Evolutionary conservation across 139 green algal species (phyloP), one percentile per base, ranked within the genome.

Genomic region (Chlamydomonas urium): DNA sequence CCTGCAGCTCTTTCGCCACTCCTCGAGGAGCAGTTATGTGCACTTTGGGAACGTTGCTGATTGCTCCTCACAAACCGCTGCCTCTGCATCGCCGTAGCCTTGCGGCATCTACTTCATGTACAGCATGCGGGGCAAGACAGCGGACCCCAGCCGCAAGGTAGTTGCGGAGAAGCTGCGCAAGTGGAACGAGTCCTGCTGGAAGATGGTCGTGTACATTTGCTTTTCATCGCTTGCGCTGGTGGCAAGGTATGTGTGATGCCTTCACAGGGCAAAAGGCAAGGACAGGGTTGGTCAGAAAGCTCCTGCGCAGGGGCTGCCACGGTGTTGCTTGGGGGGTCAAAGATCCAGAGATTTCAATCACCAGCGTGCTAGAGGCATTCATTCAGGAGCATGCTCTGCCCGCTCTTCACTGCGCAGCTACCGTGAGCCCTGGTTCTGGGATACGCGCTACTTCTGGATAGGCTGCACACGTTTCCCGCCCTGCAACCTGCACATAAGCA

Each of bases 181-280:
- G 37, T 90, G 80, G 80, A 84, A 83, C 10, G 83, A 88, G 73
- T 85, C 79, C 1, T 83, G 63, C 53, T 90, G 84, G 84, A 85
- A 85, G 59, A 58, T 85, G 67, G 72, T 45, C 1, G 37, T 83
- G 33, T 90, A 81, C 74, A 77, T 77, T 1, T 61, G 62, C n/a
- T 82, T 90, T 53, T 79, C 81, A 1, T 33, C 33, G 2, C 48
- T 76, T 26, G 82, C 73, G 0, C 70, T 85, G 31, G n/a, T 56
- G 1, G 17, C 19, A 62, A 17, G 42, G 42, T 24, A 24, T 50
- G 42, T 50, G 10, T 50, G 42, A 50, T 14, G 8, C 14, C 42
- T 14, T 50, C 42, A 50, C 14, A 14, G 42, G 42, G 8, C 10
- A 8, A 50, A 8, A 14, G 14, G 8, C 14, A 50, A 24, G 42